A percentile compares a stretch with the other conserved stretches of the same genome.
Evolutionary conservation across 495 filamentous ascomycete species (phyloP).

Genomic region (Paragyromitra xinjiangensis): DNA sequence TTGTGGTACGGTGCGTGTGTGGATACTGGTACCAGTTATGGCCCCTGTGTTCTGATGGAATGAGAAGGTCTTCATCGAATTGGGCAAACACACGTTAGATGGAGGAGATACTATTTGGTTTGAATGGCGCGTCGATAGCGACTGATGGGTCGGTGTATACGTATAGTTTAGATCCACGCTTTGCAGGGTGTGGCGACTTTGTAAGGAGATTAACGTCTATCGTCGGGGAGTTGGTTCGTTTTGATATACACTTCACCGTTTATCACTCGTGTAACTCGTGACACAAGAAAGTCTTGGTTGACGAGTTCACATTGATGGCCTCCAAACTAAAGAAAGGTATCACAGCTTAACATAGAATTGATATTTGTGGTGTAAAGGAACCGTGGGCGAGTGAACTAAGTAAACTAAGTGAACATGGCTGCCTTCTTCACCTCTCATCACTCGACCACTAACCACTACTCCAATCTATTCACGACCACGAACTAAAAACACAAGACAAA

Average conservation of each 20-base stretch:
- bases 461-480: neutral
- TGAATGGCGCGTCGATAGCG: neutral
- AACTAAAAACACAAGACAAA: no score
- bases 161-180: no score
- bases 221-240: no score
- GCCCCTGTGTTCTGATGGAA: no score
- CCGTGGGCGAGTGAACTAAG: neutral
- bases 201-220: no score
- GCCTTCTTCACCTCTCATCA: neutral
- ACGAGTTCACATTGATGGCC: no score
- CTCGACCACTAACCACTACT: neutral
- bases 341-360: neutral
- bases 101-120: neutral
- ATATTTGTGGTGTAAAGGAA: neutral
- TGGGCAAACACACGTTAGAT: neutral
- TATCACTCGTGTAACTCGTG: neutral
- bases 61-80: neutral
- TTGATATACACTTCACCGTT: neutral
- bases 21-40: no score
- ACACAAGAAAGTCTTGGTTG: neutral
- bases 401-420: neutral
- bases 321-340: no score
- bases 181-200: no score
- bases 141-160: no score
- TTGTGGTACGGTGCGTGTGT: no score